Evolutionary conservation across 306 rosid genomes (phyloP), one percentile per base, ranked within the genome.

Genomic region (Potentilla sterilis): DNA sequence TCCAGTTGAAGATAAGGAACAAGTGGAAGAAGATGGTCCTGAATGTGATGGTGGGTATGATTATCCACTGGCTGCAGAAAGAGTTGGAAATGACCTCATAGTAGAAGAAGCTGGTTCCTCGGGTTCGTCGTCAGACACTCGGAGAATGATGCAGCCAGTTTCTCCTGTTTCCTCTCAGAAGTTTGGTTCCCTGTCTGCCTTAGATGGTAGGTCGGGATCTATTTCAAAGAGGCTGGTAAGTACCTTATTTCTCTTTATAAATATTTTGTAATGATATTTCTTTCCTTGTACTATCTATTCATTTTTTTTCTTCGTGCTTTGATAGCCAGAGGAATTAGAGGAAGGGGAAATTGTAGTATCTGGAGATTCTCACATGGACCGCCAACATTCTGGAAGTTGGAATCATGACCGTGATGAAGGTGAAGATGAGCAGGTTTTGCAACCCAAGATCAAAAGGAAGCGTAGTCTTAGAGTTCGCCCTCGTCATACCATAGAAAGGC

Each of bases 261-360:
- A 76, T 75, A 57, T 51, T 76, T 73, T 79, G 57, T 42, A 81
- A 71, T 64, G 68, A 16, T 24, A 32, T 14, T 69, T 47, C 40
- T 77, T 85, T 61, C 46, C 77, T 66, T 59, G 73, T 77, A 69
- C 68, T 43, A 40, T 83, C 19, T 80, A 77, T 83, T 85, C 73
- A 62, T 74, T 81, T 75, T 81, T 75, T 74, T 75, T 85, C 55
- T 48, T 76, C 77, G 51, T 70, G 57, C 37, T 79, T 88, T 88
- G 73, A 73, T 89, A 95, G 98, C 77, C 87, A 59, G 96, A 92
- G 80, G 98, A 92, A 48, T 75, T 95, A 74, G 97, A 95, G 83
- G 98, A 95, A 83, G 97, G 98, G 83, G 98, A 95, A 86, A 95
- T 95, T 80, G 97, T 93, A 10, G 84, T 78, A 49, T 95, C 98